Evolutionary conservation across 768 basidiomycete species (phyloP).

Genomic region (Psilocybe cyanescens): DNA sequence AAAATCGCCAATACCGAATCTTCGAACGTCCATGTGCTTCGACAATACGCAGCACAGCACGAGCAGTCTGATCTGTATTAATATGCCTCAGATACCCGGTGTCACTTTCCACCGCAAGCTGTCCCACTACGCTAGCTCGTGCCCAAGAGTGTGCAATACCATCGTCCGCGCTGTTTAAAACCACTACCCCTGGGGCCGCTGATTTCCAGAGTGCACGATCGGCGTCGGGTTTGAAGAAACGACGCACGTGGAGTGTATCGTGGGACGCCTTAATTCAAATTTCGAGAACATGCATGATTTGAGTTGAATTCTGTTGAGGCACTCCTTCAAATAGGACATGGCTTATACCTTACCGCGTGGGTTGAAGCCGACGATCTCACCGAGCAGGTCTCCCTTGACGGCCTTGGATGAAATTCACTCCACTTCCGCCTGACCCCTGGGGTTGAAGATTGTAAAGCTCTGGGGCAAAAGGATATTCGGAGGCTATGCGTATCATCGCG

Average conservation of each 20-base stretch:
- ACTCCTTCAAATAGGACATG: background rate
- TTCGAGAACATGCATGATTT: no score
- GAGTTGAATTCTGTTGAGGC: no score
- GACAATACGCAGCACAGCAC: constrained; percentile 40
- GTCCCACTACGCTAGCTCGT: constrained; percentile 31
- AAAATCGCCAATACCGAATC: constrained; percentile 38
- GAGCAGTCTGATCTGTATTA: constrained; percentile 39
- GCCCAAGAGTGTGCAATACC: constrained; percentile 35
- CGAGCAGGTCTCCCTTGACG: constrained; percentile 18
- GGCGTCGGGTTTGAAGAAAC: constrained; percentile 35
- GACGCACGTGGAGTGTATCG: constrained; percentile 36
- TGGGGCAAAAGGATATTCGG: constrained; percentile 28
- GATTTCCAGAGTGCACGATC: constrained; percentile 31
- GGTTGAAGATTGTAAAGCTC: constrained; percentile 46
- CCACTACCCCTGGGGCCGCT: constrained; percentile 7
- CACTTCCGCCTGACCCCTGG: constrained; percentile 50
- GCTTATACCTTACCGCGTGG: constrained; percentile 37
- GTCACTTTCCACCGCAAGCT: constrained; percentile 34
- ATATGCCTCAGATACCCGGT: constrained; percentile 32
- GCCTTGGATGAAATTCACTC: constrained; percentile 31
- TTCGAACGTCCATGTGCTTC: constrained; percentile 35
- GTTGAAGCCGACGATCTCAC: constrained; percentile 43
- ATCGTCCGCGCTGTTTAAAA: constrained; percentile 26
- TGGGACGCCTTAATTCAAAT: constrained; percentile 32
- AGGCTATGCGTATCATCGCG: constrained; percentile 44